Base-by-base conservation (phyloP, 805 yeast genomes). In the Candida arabinofermentans region DNA sequence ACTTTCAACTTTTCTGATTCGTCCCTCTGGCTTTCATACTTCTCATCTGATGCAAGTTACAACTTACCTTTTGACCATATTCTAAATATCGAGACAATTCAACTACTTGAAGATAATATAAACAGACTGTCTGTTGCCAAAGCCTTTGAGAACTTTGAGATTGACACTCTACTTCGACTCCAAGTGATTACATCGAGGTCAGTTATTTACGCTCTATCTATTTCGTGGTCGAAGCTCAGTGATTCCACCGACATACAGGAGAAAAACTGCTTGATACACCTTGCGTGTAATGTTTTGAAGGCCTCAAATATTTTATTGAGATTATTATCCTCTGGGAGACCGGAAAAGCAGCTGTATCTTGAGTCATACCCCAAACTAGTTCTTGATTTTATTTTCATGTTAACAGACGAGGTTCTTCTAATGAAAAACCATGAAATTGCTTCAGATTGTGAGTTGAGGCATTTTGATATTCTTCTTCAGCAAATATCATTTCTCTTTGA, bases 291-390 rank as follows among this genome's bases (percentile, higher is more conserved):
- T 34, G 63, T 67, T 5, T 29, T 67, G 29, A 50, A 41, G 36
- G 42, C 76, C 1, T 56, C 70, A 2, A 56, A 63, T 3, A 46
- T 71, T 4, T 56, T 75, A 4, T 56, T 79, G 35, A 48, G 58
- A 3, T 59, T 75, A 2, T 64, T 79, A 40, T 66, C 67, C 23
- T 52, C 74, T 13, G 61, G 64, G 27, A 51, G 68, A 32, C 44
- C 54, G 2, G 79, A 76, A 39, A 72, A 71, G 43, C 61, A 58
- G 30, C 50, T 82, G 3, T 69, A 70, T 41, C 47, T 73, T 21
- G 82, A 77, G 29, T 65, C 64, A 5, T 71, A 69, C 48, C 47
- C 79, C 13, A 49, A 53, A 3, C 61, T 67, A 2, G 66, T 74
- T 0, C 50, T 77, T 1, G 63, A 67, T 0, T 70, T 72, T 39